Evolutionary conservation across 345 rosid species (phyloP).

Genomic region (Lumnitzera racemosa): DNA sequence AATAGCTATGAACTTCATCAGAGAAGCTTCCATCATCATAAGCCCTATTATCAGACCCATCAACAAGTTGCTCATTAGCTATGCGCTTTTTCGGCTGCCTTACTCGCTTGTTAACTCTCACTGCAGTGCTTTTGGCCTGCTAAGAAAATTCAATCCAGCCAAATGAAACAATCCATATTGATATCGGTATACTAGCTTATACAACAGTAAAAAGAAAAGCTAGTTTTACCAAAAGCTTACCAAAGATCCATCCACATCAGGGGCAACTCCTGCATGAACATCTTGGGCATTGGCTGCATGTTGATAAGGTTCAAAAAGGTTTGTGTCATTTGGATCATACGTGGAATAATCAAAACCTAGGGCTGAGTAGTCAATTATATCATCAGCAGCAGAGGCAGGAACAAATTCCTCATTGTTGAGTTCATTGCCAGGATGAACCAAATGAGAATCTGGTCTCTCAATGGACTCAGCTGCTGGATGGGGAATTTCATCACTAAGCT

Average conservation of each 20-base stretch:
- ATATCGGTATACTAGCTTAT: slow-evolving; percentile 1
- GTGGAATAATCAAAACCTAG: slow-evolving; percentile 18
- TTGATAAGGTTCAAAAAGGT: slow-evolving; percentile 13
- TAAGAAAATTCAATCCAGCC: neutral
- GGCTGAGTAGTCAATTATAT: slow-evolving; percentile 28
- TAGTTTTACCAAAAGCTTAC: slow-evolving; percentile 21
- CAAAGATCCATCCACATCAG: slow-evolving; percentile 21
- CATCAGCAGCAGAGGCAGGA: slow-evolving; percentile 28
- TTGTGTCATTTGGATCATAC: slow-evolving; percentile 16
- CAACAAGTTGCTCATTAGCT: slow-evolving; percentile 18
- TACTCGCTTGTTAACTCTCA: slow-evolving; percentile 17
- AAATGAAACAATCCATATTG: neutral
- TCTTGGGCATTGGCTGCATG: slow-evolving; percentile 14
- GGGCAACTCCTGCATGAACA: slow-evolving; percentile 19
- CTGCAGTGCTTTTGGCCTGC: neutral
- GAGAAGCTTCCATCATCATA: slow-evolving; percentile 12
- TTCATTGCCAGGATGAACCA: slow-evolving; percentile 20
- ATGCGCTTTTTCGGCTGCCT: slow-evolving; percentile 25
- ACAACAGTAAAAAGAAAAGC: neutral
- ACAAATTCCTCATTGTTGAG: slow-evolving; percentile 21
- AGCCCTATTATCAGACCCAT: slow-evolving; percentile 32
- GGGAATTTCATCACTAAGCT: slow-evolving; percentile 7
- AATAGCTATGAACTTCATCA: slow-evolving; percentile 18
- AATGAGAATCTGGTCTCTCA: slow-evolving; percentile 10
- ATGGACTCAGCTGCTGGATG: slow-evolving; percentile 19